These are phyloP conservation scores for Myotisia sp. DNA, from an alignment of 2,329 filamentous ascomycete species.

Conservation along the genomic window DNA sequence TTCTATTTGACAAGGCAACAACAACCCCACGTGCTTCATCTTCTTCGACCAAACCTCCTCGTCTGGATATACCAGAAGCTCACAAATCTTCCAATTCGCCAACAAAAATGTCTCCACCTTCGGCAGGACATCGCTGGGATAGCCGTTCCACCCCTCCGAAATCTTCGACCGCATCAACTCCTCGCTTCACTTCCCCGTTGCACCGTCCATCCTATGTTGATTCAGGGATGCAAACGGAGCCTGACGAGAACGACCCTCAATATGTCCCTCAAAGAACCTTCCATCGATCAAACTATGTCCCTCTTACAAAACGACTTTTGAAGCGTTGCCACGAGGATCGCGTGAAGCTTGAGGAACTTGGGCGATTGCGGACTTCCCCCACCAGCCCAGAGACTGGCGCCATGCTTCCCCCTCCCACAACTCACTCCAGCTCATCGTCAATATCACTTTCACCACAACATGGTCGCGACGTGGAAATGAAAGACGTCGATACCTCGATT, in stretches of 20 bases:
- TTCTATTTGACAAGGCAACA: no score
- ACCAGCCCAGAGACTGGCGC: conserved; percentile 6
- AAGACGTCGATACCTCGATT: conserved; percentile 24
- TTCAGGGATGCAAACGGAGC: conserved; percentile 30
- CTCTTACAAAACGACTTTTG: conserved; percentile 30
- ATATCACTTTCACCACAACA: conserved; percentile 7
- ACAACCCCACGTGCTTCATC: no score
- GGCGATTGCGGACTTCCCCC: background rate
- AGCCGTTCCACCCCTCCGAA: conserved; percentile 20
- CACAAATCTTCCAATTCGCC: conserved; percentile 26
- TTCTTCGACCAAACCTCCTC: conserved; percentile 7
- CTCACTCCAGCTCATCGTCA: conserved; percentile 6
- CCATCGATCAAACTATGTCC: conserved; percentile 22
- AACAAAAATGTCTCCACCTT: conserved; percentile 17
- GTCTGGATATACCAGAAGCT: conserved; percentile 17
- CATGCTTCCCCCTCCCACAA: conserved; percentile 10
- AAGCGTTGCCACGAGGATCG: conserved; percentile 30
- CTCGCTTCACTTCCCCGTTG: conserved; percentile 17
- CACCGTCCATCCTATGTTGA: conserved; percentile 26
- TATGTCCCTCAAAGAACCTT: conserved; percentile 12
- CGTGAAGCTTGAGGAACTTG: conserved; percentile 20
- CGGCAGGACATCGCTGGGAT: conserved; percentile 13
- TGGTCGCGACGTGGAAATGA: conserved; percentile 17
- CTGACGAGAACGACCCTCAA: conserved; percentile 24
- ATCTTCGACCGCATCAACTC: conserved; percentile 19